These are phyloP conservation scores for Pythium apleroticum DNA, from an alignment of 352 stramenopile species.

Conservation along the genomic window DNA sequence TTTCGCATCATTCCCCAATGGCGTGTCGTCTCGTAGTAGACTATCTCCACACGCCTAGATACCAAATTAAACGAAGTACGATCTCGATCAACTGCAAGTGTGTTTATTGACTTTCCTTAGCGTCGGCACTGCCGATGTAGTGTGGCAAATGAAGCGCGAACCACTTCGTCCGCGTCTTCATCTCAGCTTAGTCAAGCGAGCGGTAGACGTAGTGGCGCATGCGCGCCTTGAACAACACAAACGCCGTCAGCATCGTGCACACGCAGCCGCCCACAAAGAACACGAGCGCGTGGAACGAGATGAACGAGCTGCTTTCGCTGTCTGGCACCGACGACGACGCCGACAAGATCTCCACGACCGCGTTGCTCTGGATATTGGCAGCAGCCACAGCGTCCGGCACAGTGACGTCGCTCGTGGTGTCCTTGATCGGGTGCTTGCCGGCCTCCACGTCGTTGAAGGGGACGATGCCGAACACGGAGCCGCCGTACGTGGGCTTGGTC, in stretches of 20 bases:
- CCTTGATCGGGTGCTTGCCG: conserved; percentile 81
- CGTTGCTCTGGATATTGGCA: not conserved
- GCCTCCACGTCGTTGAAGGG: conserved; percentile 66
- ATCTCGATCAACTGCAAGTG: not conserved
- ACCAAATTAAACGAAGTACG: not conserved
- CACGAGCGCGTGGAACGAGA: conserved; percentile 32
- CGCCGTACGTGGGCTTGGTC: conserved; percentile 58
- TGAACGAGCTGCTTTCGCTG: not conserved
- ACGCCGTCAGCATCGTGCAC: conserved; percentile 42
- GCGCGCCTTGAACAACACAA: conserved; percentile 46
- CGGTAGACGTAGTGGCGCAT: conserved; percentile 63
- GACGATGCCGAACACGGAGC: conserved; percentile 56
- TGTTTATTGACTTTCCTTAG: not conserved
- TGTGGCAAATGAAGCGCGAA: too few relatives aligned
- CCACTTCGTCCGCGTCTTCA: too few relatives aligned
- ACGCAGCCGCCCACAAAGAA: conserved; percentile 67
- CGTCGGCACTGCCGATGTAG: not conserved
- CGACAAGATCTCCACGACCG: not conserved
- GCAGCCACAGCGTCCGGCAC: conserved; percentile 12
- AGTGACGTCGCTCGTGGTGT: conserved; percentile 69
- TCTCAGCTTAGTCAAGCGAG: conserved; percentile 38
- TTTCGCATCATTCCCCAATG: too few relatives aligned
- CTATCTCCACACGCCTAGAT: not conserved
- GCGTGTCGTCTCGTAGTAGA: not conserved
- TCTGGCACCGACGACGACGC: conserved; percentile 25